Conservation (phyloP, 2,329 filamentous ascomycete species). For the Blastomyces gilchristii region DNA sequence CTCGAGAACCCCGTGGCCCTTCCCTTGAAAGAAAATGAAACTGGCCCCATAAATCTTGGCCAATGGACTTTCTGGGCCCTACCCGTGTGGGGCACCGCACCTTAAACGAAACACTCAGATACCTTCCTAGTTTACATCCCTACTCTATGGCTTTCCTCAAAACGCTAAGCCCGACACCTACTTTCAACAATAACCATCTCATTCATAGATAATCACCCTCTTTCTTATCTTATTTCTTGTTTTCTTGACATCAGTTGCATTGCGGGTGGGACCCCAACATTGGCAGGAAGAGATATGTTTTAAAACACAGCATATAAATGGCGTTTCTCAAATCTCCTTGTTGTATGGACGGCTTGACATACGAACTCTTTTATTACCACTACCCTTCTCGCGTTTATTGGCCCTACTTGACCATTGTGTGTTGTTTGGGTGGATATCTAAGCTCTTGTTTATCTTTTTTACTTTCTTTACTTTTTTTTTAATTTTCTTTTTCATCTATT, state of each 20-base stretch:
- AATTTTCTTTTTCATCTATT: background rate
- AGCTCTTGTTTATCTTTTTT: background rate
- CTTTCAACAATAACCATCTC: background rate
- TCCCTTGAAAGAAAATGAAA: background rate
- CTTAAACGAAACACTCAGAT: background rate
- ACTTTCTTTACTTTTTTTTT: too few relatives aligned
- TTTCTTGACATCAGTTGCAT: background rate
- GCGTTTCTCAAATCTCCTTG: background rate
- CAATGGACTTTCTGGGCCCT: background rate
- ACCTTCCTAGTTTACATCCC: too few relatives aligned
- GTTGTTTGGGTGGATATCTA: background rate
- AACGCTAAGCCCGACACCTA: background rate
- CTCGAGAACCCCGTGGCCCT: constrained; percentile 15
- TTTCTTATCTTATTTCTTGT: background rate
- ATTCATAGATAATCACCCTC: too few relatives aligned
- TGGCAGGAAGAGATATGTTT: background rate
- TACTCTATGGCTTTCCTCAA: background rate
- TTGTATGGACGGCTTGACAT: background rate
- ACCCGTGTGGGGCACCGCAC: background rate
- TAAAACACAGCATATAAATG: background rate
- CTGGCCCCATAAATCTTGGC: background rate
- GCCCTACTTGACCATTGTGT: background rate
- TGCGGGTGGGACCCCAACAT: background rate
- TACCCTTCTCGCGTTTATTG: background rate
- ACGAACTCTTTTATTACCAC: background rate